Conservation (phyloP, 2,329 filamentous ascomycete genomes). For the Epicoccum nigrum region DNA sequence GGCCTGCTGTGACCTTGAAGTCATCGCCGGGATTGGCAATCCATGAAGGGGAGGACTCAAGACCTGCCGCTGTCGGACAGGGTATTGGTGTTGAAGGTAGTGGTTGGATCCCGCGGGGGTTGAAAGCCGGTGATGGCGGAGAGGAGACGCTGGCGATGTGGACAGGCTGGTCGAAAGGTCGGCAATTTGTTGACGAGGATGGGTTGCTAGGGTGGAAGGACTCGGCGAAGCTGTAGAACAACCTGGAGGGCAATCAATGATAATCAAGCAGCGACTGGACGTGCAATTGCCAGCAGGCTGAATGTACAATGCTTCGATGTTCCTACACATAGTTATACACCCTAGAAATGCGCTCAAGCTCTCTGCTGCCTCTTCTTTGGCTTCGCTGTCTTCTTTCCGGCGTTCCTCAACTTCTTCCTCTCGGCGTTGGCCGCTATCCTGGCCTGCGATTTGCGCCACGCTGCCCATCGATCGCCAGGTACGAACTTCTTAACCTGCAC, state of each 20-base stretch:
- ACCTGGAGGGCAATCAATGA: neutral
- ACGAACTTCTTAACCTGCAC: constrained; percentile 63
- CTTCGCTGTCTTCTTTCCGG: constrained; percentile 44
- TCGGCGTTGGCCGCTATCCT: constrained; percentile 60
- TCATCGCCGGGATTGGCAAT: constrained; percentile 73
- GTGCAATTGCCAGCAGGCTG: constrained; percentile 6
- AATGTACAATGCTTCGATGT: constrained; percentile 21
- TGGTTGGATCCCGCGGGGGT: constrained; percentile 67
- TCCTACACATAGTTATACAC: constrained; percentile 34
- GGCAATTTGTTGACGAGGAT: constrained; percentile 67
- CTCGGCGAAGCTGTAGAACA: constrained; percentile 31
- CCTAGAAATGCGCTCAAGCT: constrained; percentile 11
- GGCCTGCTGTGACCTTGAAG: constrained; percentile 71
- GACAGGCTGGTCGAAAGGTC: constrained; percentile 77
- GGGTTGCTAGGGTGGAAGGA: constrained; percentile 54
- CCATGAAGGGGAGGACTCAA: constrained; percentile 52
- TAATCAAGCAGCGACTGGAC: neutral
- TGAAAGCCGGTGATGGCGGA: constrained; percentile 74
- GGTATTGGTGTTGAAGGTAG: constrained; percentile 68
- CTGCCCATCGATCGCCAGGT: constrained; percentile 65
- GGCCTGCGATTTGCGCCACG: constrained; percentile 66
- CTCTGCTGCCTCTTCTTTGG: constrained; percentile 37
- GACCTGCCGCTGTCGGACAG: constrained; percentile 61
- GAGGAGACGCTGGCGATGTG: constrained; percentile 72
- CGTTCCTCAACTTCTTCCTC: constrained; percentile 61